Conservation (phyloP, 73 alveolate species). For the Stentor roeselii region DNA sequence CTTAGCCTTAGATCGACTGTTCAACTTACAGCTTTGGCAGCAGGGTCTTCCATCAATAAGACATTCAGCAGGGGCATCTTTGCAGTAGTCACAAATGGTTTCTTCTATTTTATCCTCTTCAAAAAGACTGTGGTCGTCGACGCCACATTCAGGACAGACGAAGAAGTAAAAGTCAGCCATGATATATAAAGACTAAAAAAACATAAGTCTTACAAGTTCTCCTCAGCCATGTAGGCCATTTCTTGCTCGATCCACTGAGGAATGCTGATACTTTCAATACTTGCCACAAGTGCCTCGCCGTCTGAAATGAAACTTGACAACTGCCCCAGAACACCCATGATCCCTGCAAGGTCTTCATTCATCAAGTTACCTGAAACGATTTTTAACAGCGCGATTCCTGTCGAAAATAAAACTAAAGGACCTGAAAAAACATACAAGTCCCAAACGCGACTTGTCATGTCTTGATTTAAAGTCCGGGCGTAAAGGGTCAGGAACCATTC, state of each 20-base stretch:
- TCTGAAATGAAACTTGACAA: neutral
- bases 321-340: neutral
- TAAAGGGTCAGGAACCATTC: constrained; percentile 91
- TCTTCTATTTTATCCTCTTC: neutral
- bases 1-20: neutral
- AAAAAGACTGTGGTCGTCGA: neutral
- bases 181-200: too few relatives aligned
- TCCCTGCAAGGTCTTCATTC: constrained; percentile 1
- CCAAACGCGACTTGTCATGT: constrained; percentile 78
- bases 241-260: constrained; percentile 10
- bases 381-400: constrained; percentile 16
- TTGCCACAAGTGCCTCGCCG: neutral
- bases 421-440: constrained; percentile 65
- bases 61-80: neutral
- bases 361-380: neutral
- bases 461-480: constrained; percentile 59
- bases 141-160: neutral
- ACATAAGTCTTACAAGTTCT: neutral
- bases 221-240: neutral
- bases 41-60: neutral
- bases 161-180: too few relatives aligned
- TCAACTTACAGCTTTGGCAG: neutral
- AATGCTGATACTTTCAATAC: neutral
- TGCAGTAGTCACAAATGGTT: neutral
- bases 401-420: constrained; percentile 11